Base-by-base conservation (phyloP, 139 green algal species). In the Marvania coccoides region DNA sequence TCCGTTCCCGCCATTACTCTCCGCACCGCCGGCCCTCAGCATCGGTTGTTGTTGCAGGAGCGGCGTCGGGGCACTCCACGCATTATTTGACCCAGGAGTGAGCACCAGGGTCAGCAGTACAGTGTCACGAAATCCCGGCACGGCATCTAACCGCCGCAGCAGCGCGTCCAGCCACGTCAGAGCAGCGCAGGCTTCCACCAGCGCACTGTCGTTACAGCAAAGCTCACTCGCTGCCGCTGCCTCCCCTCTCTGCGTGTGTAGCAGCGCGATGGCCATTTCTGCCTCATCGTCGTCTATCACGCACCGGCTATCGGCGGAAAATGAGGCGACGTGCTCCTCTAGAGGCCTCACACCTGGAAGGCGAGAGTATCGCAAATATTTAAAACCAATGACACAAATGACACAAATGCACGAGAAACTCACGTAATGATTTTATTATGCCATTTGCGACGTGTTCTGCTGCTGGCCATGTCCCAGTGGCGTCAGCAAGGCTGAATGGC, bases 91-190 rank as follows among this genome's bases (percentile, higher is more conserved):
- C 68, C 24, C 58, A 31, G 33, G 58, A 14, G 51, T 73, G 30
- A 77, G n/a, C 48, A 81, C 63, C 1, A 84, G 19, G 2, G 36
- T 39, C 26, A 80, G 40, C 64, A 85, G 63, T 29, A 83, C 72
- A 5, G 55, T 66, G 24, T 84, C 74, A 36, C 57, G 13, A 61
- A 73, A 36, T 24, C 61, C 38, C 6, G 66, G 55, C 45, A 58
- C 48, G 63, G 35, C 29, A 73, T 75, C 59, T 9, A 83, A 57
- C 1, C 23, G 45, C 30, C n/a, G 26, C 19, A 79, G 33, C 51
- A 79, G 31, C 4, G 15, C 23, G 46, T 88, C 80, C 42, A 78
- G 23, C 82, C 82, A 88, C 55, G 62, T 51, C n/a, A 85, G 57
- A 5, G 37, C 40, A 3, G 30, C 56, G 23, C 19, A 39, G 6